These are phyloP conservation scores for Auriscalpium orientale DNA, from an alignment of 768 basidiomycete genomes.

Conservation along the genomic window DNA sequence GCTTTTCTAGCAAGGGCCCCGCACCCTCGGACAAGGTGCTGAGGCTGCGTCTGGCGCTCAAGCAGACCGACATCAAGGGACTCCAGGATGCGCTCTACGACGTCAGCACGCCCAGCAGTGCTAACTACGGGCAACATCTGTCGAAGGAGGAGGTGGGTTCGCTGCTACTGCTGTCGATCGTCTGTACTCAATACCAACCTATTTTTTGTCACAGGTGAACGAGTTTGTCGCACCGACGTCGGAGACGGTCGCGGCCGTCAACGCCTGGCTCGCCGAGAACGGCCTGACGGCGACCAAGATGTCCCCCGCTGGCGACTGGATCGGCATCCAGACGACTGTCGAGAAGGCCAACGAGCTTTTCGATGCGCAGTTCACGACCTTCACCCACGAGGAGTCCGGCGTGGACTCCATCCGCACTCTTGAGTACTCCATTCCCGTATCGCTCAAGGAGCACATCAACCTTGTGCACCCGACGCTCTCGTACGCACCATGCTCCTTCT, in stretches of 20 bases:
- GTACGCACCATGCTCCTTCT: not conserved
- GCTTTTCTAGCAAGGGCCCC: not conserved
- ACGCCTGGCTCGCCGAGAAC: conserved; percentile 5
- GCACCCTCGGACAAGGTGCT: not conserved
- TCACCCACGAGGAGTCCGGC: conserved; percentile 1
- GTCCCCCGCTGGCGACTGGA: conserved; percentile 12
- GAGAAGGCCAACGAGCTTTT: not conserved
- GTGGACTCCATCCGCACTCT: conserved; percentile 8
- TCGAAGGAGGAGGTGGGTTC: not conserved
- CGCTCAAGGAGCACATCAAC: conserved; percentile 7
- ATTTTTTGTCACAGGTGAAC: not conserved
- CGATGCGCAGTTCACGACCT: not conserved
- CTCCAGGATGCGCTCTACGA: not conserved
- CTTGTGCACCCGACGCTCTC: conserved; percentile 15
- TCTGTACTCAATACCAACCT: too few relatives aligned
- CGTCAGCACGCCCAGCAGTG: not conserved
- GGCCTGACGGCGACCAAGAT: conserved; percentile 3
- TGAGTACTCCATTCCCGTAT: not conserved
- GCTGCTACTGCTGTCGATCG: too few relatives aligned
- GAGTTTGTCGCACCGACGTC: not conserved
- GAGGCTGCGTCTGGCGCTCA: not conserved
- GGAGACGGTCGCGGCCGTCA: not conserved
- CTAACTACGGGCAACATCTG: not conserved
- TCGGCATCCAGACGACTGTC: not conserved
- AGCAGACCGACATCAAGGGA: not conserved